phyloP scores from a whole-genome alignment of 805 yeast genomes.

The Kazachstania psychrophila region DNA sequence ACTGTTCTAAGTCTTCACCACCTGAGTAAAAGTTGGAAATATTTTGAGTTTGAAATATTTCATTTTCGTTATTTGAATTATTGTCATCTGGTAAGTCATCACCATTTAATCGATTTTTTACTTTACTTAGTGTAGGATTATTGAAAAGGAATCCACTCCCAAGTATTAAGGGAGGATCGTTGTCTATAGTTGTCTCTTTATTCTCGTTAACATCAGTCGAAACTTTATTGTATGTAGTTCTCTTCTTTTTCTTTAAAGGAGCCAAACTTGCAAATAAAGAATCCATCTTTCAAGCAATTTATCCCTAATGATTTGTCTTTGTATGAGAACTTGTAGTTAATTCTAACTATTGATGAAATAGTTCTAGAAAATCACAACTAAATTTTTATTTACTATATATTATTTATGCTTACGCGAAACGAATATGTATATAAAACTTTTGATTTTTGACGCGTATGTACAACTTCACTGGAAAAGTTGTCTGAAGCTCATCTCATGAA shows the following conservation, averaged over 20 bases:
- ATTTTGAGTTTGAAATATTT: conserved; percentile 8
- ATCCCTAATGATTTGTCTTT: too few relatives aligned
- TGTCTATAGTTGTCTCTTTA: too few relatives aligned
- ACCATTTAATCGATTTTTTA: conserved; percentile 19
- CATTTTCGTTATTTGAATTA: not conserved
- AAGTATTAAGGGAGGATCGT: conserved; percentile 6
- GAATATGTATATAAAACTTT: too few relatives aligned
- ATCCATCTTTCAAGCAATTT: too few relatives aligned
- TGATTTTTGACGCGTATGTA: too few relatives aligned
- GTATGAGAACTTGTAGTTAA: too few relatives aligned
- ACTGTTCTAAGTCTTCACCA: conserved; percentile 13
- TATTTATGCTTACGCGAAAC: too few relatives aligned
- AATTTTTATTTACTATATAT: too few relatives aligned
- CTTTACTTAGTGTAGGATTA: conserved; percentile 13
- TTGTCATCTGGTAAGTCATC: not conserved
- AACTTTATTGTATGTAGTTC: conserved; percentile 20
- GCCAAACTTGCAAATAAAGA: conserved; percentile 13
- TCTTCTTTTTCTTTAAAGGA: conserved; percentile 10
- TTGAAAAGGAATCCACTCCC: conserved; percentile 22
- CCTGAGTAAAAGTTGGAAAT: conserved; percentile 20
- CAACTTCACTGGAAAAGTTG: too few relatives aligned
- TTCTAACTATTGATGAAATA: too few relatives aligned
- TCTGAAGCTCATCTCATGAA: too few relatives aligned
- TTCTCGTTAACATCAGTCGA: conserved; percentile 3
- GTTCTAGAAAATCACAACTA: too few relatives aligned